These are phyloP conservation scores for Sungouiozyma intestinalis DNA, from an alignment of 805 yeast genomes.

Conservation along the genomic window DNA sequence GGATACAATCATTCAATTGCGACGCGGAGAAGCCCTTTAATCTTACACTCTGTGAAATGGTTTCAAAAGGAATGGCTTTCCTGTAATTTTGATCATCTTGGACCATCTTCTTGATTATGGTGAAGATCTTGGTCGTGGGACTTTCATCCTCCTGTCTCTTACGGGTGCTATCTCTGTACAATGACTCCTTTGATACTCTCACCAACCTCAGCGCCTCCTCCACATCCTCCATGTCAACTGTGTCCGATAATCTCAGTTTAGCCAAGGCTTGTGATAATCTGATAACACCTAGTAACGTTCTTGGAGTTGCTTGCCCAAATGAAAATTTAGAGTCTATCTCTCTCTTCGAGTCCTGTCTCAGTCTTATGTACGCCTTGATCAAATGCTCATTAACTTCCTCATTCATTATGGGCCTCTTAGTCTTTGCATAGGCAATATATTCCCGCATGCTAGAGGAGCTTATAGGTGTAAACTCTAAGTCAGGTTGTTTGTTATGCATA, in stretches of 20 bases:
- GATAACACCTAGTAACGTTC: conserved; percentile 83
- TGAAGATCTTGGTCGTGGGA: conserved; percentile 58
- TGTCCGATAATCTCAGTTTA: conserved; percentile 67
- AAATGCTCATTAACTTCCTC: conserved; percentile 78
- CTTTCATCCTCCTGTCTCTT: conserved; percentile 48
- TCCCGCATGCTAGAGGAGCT: conserved; percentile 76
- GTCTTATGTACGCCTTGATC: conserved; percentile 72
- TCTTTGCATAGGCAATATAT: conserved; percentile 76
- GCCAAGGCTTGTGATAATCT: conserved; percentile 94
- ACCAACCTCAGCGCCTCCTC: conserved; percentile 89
- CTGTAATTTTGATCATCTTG: conserved; percentile 28
- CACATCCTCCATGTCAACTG: conserved; percentile 69
- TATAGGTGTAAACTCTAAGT: conserved; percentile 60
- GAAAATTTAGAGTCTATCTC: conserved; percentile 61
- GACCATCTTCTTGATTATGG: conserved; percentile 54
- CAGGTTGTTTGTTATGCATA: conserved; percentile 84
- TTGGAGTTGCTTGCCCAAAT: conserved; percentile 88
- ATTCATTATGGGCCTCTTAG: conserved; percentile 76
- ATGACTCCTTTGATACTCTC: conserved; percentile 78
- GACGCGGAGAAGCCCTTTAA: conserved; percentile 78
- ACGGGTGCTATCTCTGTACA: conserved; percentile 43
- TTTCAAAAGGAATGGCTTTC: conserved; percentile 33
- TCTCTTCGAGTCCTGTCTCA: conserved; percentile 87
- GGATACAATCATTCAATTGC: conserved; percentile 65
- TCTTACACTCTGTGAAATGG: conserved; percentile 51